Percentiles rank a stretch among this genome's conserved stretches.
Evolutionary conservation across 108 stramenopile genomes (phyloP).

Genomic region (Cyclotella cryptica): DNA sequence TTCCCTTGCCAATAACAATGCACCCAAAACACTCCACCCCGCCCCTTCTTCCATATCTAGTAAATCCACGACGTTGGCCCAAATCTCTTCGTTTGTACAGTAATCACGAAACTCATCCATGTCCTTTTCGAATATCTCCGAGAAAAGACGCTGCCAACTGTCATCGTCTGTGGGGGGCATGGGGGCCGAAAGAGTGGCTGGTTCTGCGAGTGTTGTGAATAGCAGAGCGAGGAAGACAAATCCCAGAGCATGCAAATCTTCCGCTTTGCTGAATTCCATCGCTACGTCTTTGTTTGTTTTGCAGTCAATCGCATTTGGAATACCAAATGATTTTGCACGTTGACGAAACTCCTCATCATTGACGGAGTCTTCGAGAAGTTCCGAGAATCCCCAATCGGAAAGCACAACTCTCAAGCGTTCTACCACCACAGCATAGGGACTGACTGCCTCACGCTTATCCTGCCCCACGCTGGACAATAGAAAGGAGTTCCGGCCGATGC

Average conservation of each 20-base stretch:
- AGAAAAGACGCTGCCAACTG: slow-evolving; percentile 75
- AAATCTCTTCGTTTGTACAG: slow-evolving; percentile 79
- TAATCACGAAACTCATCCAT: slow-evolving; percentile 83
- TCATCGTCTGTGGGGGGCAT: slow-evolving; percentile 87
- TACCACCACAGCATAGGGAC: slow-evolving; percentile 54
- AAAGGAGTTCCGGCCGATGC: slow-evolving; percentile 72
- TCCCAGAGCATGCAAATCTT: slow-evolving; percentile 87
- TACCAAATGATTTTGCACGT: slow-evolving; percentile 72
- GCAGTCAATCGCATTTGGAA: slow-evolving; percentile 28
- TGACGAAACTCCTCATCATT: slow-evolving; percentile 67
- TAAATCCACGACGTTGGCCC: slow-evolving; percentile 67
- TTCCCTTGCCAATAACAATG: slow-evolving; percentile 75
- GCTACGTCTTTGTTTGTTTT: slow-evolving; percentile 32
- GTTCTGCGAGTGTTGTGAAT: slow-evolving; percentile 73
- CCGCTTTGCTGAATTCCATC: slow-evolving; percentile 76
- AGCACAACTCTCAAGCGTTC: slow-evolving; percentile 62
- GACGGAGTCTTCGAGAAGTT: slow-evolving; percentile 57
- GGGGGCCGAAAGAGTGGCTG: slow-evolving; percentile 53
- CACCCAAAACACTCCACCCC: slow-evolving; percentile 78
- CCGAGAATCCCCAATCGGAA: slow-evolving; percentile 80
- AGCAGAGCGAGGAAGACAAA: slow-evolving; percentile 81
- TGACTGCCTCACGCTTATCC: slow-evolving; percentile 77
- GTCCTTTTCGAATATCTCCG: slow-evolving; percentile 85
- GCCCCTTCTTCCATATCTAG: slow-evolving; percentile 78
- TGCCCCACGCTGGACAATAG: slow-evolving; percentile 59